Percentiles rank a stretch among this genome's conserved stretches.
These are phyloP conservation scores for Simplicillium aogashimaense DNA, from an alignment of 2,329 filamentous ascomycete species.

Conservation along the genomic window DNA sequence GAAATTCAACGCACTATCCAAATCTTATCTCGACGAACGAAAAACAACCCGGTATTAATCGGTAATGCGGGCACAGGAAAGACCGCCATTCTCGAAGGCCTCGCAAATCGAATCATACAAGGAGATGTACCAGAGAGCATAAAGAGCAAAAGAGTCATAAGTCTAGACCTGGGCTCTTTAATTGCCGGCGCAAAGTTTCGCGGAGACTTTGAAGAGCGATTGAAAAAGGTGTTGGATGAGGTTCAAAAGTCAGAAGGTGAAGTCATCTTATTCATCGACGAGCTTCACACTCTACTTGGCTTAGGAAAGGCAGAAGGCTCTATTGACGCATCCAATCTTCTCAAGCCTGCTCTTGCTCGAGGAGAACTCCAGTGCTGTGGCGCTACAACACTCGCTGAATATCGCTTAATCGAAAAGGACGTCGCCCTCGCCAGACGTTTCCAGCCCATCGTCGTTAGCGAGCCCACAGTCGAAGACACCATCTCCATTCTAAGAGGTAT, in stretches of 20 bases:
- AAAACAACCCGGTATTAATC: slow-evolving; percentile 94
- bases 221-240: slow-evolving; percentile 86
- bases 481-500: slow-evolving; percentile 94
- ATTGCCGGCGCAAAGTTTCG: slow-evolving; percentile 94
- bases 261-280: slow-evolving; percentile 91
- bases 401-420: slow-evolving; percentile 90
- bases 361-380: slow-evolving; percentile 93
- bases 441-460: slow-evolving; percentile 87
- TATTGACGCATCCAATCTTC: slow-evolving; percentile 88
- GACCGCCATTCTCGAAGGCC: slow-evolving; percentile 83
- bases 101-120: slow-evolving; percentile 80
- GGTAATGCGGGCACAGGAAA: slow-evolving; percentile 87
- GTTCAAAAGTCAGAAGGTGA: slow-evolving; percentile 81
- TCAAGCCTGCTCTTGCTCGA: slow-evolving; percentile 87
- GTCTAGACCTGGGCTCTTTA: slow-evolving; percentile 79
- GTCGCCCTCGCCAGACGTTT: slow-evolving; percentile 86
- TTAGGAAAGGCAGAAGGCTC: slow-evolving; percentile 92
- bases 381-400: slow-evolving; percentile 87
- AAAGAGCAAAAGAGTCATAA: slow-evolving; percentile 85
- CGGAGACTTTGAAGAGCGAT: slow-evolving; percentile 88
- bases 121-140: slow-evolving; percentile 94
- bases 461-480: slow-evolving; percentile 83
- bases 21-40: slow-evolving; percentile 82
- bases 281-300: slow-evolving; percentile 83
- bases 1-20: slow-evolving; percentile 95